phyloP scores from a whole-genome alignment of 208 protist genomes.

The Leishmania braziliensis region DNA sequence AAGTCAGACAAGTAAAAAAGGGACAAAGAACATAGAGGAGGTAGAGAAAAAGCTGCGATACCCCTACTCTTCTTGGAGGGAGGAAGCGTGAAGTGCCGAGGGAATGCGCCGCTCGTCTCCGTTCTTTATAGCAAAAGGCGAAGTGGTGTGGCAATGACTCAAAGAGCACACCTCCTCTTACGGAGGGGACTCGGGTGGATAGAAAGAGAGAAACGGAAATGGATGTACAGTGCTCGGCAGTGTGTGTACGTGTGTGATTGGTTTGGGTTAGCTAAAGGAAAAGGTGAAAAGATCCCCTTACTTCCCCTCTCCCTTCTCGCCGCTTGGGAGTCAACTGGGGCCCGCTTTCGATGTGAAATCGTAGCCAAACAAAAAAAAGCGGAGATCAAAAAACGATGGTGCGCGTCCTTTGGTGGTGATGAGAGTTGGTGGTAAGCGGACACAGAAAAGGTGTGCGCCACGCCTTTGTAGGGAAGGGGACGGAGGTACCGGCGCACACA shows the following conservation, averaged over 20 bases:
- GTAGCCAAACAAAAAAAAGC: not conserved
- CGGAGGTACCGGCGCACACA: not conserved
- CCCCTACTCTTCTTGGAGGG: not conserved
- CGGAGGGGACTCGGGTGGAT: not conserved
- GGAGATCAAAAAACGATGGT: not conserved
- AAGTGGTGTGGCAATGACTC: not conserved
- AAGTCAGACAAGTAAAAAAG: not conserved
- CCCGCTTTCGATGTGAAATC: not conserved
- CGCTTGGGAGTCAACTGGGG: not conserved
- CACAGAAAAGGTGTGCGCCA: not conserved
- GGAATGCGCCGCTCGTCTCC: not conserved
- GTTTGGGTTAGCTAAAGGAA: not conserved
- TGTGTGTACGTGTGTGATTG: not conserved
- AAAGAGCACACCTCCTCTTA: not conserved
- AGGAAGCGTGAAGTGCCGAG: not conserved
- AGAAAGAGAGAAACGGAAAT: not conserved
- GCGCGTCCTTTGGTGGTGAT: not conserved
- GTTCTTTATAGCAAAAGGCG: not conserved
- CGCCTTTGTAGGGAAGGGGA: not conserved
- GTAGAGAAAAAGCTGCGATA: not conserved
- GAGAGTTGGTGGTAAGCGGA: not conserved
- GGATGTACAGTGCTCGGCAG: not conserved
- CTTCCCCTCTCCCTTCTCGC: not conserved
- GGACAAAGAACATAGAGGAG: not conserved
- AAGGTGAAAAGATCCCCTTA: not conserved